Base-by-base conservation (phyloP, 1,284 basidiomycete species). In the Trichosporon sp. region DNA sequence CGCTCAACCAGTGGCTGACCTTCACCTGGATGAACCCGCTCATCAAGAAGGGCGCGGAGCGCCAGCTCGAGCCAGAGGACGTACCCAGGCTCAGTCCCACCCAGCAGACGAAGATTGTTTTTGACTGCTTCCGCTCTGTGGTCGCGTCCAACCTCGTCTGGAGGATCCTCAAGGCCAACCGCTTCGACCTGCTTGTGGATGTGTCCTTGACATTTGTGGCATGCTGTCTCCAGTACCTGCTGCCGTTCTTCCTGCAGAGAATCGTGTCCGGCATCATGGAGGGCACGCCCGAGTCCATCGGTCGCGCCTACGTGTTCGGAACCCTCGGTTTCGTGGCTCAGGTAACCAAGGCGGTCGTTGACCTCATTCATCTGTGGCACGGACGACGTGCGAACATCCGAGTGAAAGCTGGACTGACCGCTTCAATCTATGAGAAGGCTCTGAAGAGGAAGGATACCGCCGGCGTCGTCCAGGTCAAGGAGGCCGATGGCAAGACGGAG, bases 401-500 rank as follows among this genome's bases (percentile, higher is more conserved):
- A 23, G 87, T 91, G 25, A 87, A 90, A 18, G 86, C 88, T 4
- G 89, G 91, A 80, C 86, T 95, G 15, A 93, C 91, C 86, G 87
- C 79, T 23, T 85, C 91, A 0, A 91, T 97, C 66, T 98, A 95
- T 77, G 91, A 94, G 80, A 97, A 97, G 81, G 90, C 94, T 0
- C 84, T 97, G 51, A 91, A 91, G 78, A 86, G 93, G 29, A 91
- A 89, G 77, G 93, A 97, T 80, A 90, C 90, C 68, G 91, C 91
- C 0, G 93, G 93, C 0, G 86, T 93, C 29, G 84, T 91, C 1
- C 86, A 88, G 62, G 81, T 83, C 75, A 84, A 86, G 31, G 86
- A 83, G 2, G 84, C 87, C 84, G 73, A 75, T 6, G 53, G 64
- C 65, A 60, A 63, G 12, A 58, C 42, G 21, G 66, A 76, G 47